A percentile compares a stretch with the other conserved stretches of the same genome.
Evolutionary conservation across 2,329 filamentous ascomycete genomes (phyloP).

Genomic region (Periconia digitata): DNA sequence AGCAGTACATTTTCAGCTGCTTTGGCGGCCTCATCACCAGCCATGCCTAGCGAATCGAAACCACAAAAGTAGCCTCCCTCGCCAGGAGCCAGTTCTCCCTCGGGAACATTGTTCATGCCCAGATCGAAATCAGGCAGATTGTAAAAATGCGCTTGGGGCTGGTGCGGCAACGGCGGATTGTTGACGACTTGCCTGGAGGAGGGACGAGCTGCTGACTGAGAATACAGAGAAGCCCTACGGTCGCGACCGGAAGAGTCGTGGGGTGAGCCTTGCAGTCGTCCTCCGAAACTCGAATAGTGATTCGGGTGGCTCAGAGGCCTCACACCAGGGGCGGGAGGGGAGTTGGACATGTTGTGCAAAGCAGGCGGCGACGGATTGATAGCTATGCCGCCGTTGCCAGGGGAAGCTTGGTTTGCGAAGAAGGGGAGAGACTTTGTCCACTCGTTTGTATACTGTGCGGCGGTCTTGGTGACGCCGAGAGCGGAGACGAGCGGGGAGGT

Average conservation of each 20-base stretch:
- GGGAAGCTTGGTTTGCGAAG: slow-evolving; percentile 46
- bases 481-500: slow-evolving; percentile 44
- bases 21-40: slow-evolving; percentile 47
- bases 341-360: slow-evolving; percentile 43
- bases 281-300: slow-evolving; percentile 47
- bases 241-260: slow-evolving; percentile 38
- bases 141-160: slow-evolving; percentile 77
- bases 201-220: slow-evolving; percentile 46
- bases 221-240: slow-evolving; percentile 57
- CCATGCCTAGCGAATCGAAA: slow-evolving; percentile 68
- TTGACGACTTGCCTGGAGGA: slow-evolving; percentile 49
- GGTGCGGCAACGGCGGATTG: slow-evolving; percentile 71
- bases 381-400: slow-evolving; percentile 43
- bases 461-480: slow-evolving; percentile 41
- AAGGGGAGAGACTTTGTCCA: slow-evolving; percentile 50
- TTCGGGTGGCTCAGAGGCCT: slow-evolving; percentile 51
- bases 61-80: slow-evolving; percentile 76
- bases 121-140: slow-evolving; percentile 72
- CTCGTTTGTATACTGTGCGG: slow-evolving; percentile 46
- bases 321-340: slow-evolving; percentile 31
- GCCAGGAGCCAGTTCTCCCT: slow-evolving; percentile 59
- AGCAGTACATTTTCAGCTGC: slow-evolving; percentile 66
- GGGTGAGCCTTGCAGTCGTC: slow-evolving; percentile 37
- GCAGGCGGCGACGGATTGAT: slow-evolving; percentile 49
- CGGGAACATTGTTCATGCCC: slow-evolving; percentile 49